phyloP scores from a whole-genome alignment of 129 eudicot species.

The Logfia minima region DNA sequence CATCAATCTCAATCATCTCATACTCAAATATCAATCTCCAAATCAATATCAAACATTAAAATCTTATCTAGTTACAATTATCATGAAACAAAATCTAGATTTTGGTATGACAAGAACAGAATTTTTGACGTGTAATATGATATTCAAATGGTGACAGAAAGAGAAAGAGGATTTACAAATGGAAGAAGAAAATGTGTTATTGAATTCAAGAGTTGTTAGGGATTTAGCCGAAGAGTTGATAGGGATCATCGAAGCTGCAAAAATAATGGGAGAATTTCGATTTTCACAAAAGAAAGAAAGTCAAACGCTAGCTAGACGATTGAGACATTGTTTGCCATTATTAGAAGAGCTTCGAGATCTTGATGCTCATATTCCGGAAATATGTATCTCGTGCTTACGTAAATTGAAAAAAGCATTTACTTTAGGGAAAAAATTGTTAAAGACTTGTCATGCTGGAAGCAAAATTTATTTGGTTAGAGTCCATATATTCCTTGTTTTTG shows the following conservation, averaged over 20 bases:
- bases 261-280: constrained; percentile 52
- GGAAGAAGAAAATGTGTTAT: constrained; percentile 39
- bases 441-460: constrained; percentile 71
- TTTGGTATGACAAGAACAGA: background rate
- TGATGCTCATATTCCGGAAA: constrained; percentile 41
- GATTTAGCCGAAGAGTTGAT: constrained; percentile 54
- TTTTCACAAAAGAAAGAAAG: constrained; percentile 64
- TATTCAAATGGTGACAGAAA: constrained; percentile 39
- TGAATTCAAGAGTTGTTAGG: constrained; percentile 32
- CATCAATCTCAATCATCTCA: constrained; percentile 17
- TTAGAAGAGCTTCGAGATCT: constrained; percentile 70
- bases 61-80: background rate
- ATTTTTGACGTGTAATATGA: background rate
- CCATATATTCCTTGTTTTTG: background rate
- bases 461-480: constrained; percentile 76
- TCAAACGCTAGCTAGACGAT: constrained; percentile 44
- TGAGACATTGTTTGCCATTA: constrained; percentile 58
- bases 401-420: constrained; percentile 55
- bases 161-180: constrained; percentile 12
- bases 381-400: constrained; percentile 35
- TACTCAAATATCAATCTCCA: background rate
- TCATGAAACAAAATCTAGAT: constrained; percentile 17
- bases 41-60: background rate
- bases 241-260: constrained; percentile 47
- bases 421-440: constrained; percentile 62